phyloP scores from a whole-genome alignment of 306 rosid species.

The Cucurbita ficifolia region DNA sequence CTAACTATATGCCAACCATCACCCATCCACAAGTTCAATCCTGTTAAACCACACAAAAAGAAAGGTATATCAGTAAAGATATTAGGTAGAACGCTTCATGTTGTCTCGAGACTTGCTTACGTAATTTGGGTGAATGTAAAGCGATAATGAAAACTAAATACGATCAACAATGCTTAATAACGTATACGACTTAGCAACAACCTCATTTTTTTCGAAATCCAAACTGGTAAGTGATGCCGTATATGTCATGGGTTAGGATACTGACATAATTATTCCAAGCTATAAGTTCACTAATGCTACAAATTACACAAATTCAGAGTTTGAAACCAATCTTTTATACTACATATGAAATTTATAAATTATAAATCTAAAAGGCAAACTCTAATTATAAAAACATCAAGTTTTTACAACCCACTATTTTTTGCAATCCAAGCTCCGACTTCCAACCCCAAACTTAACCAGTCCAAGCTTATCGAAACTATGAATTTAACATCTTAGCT shows the following conservation, averaged over 20 bases:
- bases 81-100: background rate
- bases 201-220: background rate
- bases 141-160: background rate
- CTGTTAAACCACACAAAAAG: slow-evolving; percentile 13
- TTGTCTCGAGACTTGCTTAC: background rate
- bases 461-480: background rate
- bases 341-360: background rate
- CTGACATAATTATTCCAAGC: background rate
- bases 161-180: background rate
- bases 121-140: background rate
- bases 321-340: background rate
- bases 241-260: background rate
- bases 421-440: background rate
- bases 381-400: background rate
- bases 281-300: background rate
- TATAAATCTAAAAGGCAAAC: background rate
- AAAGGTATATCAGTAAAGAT: background rate
- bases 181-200: background rate
- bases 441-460: background rate
- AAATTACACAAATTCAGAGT: background rate
- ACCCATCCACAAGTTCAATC: background rate
- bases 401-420: background rate
- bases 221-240: background rate
- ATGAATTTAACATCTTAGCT: background rate
- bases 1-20: background rate